phyloP scores from a whole-genome alignment of 306 rosid genomes.

The Quercus suber region DNA sequence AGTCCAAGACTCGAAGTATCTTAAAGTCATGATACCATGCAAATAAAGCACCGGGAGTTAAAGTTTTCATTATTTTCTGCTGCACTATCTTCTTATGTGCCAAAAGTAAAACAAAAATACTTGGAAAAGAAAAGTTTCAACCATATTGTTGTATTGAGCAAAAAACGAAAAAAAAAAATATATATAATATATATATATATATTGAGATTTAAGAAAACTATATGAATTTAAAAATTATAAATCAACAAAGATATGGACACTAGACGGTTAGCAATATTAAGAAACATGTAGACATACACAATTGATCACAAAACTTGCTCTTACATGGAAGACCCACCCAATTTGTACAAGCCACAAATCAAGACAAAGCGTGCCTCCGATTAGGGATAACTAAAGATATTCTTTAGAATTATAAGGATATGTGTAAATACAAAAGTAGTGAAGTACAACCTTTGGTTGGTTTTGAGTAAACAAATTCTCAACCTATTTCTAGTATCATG shows the following conservation, averaged over 20 bases:
- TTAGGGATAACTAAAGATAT: not conserved
- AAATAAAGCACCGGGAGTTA: no score
- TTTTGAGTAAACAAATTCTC: conserved; percentile 17
- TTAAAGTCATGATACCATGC: no score
- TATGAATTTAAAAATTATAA: not conserved
- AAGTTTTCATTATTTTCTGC: not conserved
- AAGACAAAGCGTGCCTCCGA: not conserved
- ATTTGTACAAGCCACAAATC: not conserved
- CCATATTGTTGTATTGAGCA: not conserved
- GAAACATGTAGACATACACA: not conserved
- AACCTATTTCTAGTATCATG: conserved; percentile 14
- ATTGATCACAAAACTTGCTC: not conserved
- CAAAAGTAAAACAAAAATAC: not conserved
- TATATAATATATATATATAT: no score
- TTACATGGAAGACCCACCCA: not conserved
- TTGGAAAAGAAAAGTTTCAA: not conserved
- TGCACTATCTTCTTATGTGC: not conserved
- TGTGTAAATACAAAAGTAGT: not conserved
- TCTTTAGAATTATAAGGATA: not conserved
- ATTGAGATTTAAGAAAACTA: no score
- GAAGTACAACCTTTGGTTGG: conserved; percentile 15
- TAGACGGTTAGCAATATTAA: not conserved
- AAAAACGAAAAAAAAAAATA: no score
- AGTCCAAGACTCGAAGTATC: no score
- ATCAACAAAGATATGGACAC: not conserved